Conservation (phyloP, 1,284 basidiomycete genomes). For the Moesziomyces sp. region DNA sequence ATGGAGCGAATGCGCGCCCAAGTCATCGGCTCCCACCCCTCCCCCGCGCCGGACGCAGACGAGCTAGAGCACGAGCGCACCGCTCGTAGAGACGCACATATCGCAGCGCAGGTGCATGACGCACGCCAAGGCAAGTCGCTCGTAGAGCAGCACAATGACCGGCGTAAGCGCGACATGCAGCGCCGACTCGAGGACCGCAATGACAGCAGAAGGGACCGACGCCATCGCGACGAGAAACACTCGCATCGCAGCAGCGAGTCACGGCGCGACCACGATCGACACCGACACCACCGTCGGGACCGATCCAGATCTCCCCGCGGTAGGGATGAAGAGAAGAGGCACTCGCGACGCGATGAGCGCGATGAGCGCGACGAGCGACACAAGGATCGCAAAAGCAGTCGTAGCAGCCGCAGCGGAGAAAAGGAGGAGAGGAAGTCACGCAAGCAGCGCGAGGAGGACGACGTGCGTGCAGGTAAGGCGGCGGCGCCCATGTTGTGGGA, state of each 20-base stretch:
- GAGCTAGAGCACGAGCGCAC: slow-evolving; percentile 17
- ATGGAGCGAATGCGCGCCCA: slow-evolving; percentile 40
- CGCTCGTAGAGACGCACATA: slow-evolving; percentile 25
- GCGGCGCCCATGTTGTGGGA: slow-evolving; percentile 51
- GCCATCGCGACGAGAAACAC: slow-evolving; percentile 1
- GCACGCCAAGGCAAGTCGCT: slow-evolving; percentile 18
- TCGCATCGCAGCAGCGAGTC: slow-evolving; percentile 6
- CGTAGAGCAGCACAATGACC: slow-evolving; percentile 36
- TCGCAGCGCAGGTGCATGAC: slow-evolving; percentile 18
- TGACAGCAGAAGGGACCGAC: slow-evolving; percentile 10
- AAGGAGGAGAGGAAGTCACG: slow-evolving; percentile 11
- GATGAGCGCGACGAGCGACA: slow-evolving; percentile 1
- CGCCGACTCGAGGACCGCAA: slow-evolving; percentile 21
- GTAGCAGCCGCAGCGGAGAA: background rate
- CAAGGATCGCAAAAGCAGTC: slow-evolving; percentile 10
- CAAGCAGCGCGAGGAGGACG: slow-evolving; percentile 42
- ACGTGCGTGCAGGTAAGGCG: slow-evolving; percentile 32
- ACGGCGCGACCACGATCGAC: background rate
- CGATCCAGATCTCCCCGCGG: too few relatives aligned
- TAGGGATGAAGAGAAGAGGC: too few relatives aligned
- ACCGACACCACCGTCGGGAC: too few relatives aligned
- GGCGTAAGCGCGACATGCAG: slow-evolving; percentile 21
- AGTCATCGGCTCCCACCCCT: slow-evolving; percentile 1
- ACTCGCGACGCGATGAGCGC: background rate
- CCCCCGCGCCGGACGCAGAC: slow-evolving; percentile 7